Conservation (phyloP, 2,329 filamentous ascomycete species). For the Didymella sp. region DNA sequence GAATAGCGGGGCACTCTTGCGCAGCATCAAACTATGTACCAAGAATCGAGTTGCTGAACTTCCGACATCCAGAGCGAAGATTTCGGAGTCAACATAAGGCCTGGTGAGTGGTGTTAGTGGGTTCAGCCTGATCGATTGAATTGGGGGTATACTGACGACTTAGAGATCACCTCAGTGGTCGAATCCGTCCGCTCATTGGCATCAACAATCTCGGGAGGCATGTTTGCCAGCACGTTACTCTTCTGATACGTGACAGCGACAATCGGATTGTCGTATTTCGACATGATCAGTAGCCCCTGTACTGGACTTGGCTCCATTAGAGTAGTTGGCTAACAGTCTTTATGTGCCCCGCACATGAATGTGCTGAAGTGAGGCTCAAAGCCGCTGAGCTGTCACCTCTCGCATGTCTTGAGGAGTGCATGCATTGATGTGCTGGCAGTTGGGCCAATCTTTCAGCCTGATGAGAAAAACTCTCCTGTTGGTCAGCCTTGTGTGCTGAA, state of each 20-base stretch:
- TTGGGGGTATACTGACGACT: not conserved
- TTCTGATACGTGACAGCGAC: not conserved
- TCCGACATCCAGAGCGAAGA: slow-evolving; percentile 28
- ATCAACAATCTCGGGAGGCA: not conserved
- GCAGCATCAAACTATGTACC: slow-evolving; percentile 35
- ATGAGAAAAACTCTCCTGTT: slow-evolving; percentile 24
- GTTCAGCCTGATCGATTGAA: not conserved
- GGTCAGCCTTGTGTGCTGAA: slow-evolving; percentile 29
- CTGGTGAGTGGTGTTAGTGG: not conserved
- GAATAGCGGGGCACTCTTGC: slow-evolving; percentile 24
- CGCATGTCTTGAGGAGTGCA: slow-evolving; percentile 25
- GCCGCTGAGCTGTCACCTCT: slow-evolving; percentile 27
- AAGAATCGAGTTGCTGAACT: slow-evolving; percentile 27
- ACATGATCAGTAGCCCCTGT: not conserved
- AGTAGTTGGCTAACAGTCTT: not conserved
- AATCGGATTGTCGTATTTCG: not conserved
- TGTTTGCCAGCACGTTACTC: not conserved
- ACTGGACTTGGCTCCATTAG: not conserved
- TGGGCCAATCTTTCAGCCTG: slow-evolving; percentile 32
- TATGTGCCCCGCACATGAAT: not conserved
- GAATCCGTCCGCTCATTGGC: not conserved
- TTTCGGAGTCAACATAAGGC: slow-evolving; percentile 2
- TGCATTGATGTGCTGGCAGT: slow-evolving; percentile 33
- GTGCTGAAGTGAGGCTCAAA: slow-evolving; percentile 31
- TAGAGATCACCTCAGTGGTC: not conserved